Evolutionary conservation across 2,329 filamentous ascomycete species (phyloP).

Genomic region (Calonectria multiphialidica): DNA sequence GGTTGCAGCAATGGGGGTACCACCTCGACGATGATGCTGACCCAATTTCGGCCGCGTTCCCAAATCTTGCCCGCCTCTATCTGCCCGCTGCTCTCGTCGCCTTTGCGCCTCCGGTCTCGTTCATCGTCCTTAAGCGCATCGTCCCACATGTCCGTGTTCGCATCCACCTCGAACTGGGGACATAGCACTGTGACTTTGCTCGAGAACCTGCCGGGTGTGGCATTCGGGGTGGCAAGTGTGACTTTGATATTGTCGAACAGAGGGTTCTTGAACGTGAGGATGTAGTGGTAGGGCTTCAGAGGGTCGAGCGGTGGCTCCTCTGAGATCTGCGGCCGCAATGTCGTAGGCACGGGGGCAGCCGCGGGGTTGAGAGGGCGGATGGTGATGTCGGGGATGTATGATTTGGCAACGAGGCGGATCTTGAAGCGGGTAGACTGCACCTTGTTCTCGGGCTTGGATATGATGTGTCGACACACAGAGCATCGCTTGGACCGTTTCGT

Average conservation of each 20-base stretch:
- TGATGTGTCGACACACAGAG: slow-evolving; percentile 91
- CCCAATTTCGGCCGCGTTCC: slow-evolving; percentile 94
- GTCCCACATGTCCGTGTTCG: slow-evolving; percentile 90
- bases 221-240: slow-evolving; percentile 85
- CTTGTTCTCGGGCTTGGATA: slow-evolving; percentile 94
- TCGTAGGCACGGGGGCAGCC: slow-evolving; percentile 49
- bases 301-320: slow-evolving; percentile 61
- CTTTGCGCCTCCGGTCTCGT: slow-evolving; percentile 52
- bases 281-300: slow-evolving; percentile 77
- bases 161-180: slow-evolving; percentile 92
- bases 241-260: slow-evolving; percentile 93
- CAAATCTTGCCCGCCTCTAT: slow-evolving; percentile 96
- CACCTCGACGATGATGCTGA: slow-evolving; percentile 92
- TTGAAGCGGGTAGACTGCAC: slow-evolving; percentile 90
- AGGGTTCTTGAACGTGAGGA: slow-evolving; percentile 93
- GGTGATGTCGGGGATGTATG: slow-evolving; percentile 86
- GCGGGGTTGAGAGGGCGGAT: slow-evolving; percentile 72
- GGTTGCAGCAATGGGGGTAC: slow-evolving; percentile 71
- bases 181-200: slow-evolving; percentile 92
- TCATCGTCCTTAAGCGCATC: slow-evolving; percentile 79
- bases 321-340: slow-evolving; percentile 46
- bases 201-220: slow-evolving; percentile 80
- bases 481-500: slow-evolving; percentile 97
- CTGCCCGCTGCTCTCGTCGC: slow-evolving; percentile 59
- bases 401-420: slow-evolving; percentile 89